Percentiles rank a stretch among this genome's conserved stretches.
Conservation (phyloP, 176 grass and related monocot genomes). For the Raddia distichophylla region DNA sequence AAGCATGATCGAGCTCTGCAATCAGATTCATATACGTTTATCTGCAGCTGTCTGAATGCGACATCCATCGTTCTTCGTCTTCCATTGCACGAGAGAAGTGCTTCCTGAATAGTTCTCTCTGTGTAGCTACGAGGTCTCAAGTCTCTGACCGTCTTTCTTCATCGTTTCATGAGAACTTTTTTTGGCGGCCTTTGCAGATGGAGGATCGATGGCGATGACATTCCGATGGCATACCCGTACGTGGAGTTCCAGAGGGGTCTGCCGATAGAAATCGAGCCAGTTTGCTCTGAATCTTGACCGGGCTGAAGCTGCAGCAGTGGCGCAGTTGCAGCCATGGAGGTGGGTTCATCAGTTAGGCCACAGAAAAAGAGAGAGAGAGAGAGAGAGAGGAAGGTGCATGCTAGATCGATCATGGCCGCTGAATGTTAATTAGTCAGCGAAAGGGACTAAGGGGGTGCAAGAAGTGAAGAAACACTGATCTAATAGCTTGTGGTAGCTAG, state of each 20-base stretch:
- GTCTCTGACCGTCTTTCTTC: not conserved
- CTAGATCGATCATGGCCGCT: not conserved
- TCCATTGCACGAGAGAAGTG: not conserved
- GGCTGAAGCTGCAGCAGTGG: not conserved
- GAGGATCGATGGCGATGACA: constrained; percentile 69
- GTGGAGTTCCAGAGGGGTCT: constrained; percentile 82
- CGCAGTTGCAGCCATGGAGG: not conserved
- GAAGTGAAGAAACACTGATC: constrained; percentile 10
- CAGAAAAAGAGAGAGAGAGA: not conserved
- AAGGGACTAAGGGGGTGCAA: not conserved
- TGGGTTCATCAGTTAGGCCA: not conserved
- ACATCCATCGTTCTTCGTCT: not conserved
- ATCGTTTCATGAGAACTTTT: not conserved
- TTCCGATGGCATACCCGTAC: constrained; percentile 80
- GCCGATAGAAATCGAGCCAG: constrained; percentile 67
- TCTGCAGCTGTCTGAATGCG: constrained; percentile 16
- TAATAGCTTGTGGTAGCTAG: constrained; percentile 33
- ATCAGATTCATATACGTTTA: not conserved
- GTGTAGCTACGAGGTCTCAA: no score
- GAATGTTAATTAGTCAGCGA: not conserved
- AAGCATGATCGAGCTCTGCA: not conserved
- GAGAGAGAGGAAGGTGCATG: not conserved
- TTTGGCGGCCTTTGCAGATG: constrained; percentile 48
- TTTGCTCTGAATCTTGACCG: constrained; percentile 33
- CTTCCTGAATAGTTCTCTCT: not conserved